Base-by-base conservation (phyloP, 129 eudicot genomes). In the Flaveria robusta region DNA sequence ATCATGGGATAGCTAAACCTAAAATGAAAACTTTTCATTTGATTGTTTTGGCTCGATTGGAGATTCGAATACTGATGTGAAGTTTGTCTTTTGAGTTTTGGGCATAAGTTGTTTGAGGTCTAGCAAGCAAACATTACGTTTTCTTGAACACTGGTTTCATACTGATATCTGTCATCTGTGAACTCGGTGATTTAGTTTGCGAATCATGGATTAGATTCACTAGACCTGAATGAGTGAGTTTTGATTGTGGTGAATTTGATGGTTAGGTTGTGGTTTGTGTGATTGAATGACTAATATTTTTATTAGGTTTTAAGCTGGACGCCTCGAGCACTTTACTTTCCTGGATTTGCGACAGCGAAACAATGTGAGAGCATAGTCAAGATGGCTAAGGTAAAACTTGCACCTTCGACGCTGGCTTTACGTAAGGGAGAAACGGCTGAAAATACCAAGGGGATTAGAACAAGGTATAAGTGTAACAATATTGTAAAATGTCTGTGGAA, bases 361-460 rank as follows among this genome's bases (percentile, higher is more conserved):
- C 96, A 93, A 76, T 93, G 98, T 72, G 77, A 88, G 42, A 68
- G 76, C 67, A 74, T 93, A 51, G 79, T 93, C 56, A 85, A 86
- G 78, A 82, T 87, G 76, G 98, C 97, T 12, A 88, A 88, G 75
- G 82, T 79, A 52, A 81, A 81, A 29, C 92, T 93, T 27, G 80
- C 81, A 26, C 98, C 98, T 67, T 93, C 98, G 15, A 74, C 87
- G 59, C 78, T 93, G 86, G 98, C 98, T 63, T 84, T 88, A 69
- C 98, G 98, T 29, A 79, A 87, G 74, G 98, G 98, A 77, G 98
- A 93, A 85, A 93, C 97, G 2, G 71, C 86, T 23, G 98, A 93
- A 63, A 90, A 70, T 82, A 93, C 98, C 23, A 86, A 88, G 73
- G 97, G 93, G 70, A 86, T 87, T 73, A 84, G 98, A 84, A 93